Evolutionary conservation across 78 protist species (phyloP).

Genomic region (Dictyostelium brefeldianum): DNA sequence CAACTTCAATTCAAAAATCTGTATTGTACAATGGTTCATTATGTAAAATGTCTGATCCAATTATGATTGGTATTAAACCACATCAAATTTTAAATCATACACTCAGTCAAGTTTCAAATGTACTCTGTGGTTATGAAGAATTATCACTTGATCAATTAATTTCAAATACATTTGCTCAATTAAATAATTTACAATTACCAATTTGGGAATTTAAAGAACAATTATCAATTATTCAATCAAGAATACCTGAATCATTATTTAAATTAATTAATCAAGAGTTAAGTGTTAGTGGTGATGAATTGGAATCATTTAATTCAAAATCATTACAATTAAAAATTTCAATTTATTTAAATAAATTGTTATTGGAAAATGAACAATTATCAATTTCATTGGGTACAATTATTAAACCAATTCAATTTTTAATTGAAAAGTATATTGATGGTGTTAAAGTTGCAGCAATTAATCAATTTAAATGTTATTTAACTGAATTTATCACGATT

Average conservation of each 20-base stretch:
- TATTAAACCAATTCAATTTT: slow-evolving; percentile 31
- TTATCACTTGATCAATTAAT: neutral
- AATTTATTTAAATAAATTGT: slow-evolving; percentile 24
- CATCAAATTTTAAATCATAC: slow-evolving; percentile 76
- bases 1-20: slow-evolving; percentile 44
- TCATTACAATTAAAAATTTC: neutral
- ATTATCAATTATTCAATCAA: slow-evolving; percentile 71
- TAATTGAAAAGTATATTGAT: slow-evolving; percentile 34
- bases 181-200: slow-evolving; percentile 76
- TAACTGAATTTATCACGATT: slow-evolving; percentile 46
- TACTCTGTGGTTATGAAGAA: slow-evolving; percentile 76
- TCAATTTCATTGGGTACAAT: slow-evolving; percentile 2
- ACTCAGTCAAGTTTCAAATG: neutral
- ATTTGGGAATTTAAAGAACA: slow-evolving; percentile 77
- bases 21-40: slow-evolving; percentile 10
- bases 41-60: slow-evolving; percentile 48
- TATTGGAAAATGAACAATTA: slow-evolving; percentile 44
- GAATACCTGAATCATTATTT: slow-evolving; percentile 80
- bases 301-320: neutral
- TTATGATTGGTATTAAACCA: slow-evolving; percentile 71
- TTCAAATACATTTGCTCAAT: slow-evolving; percentile 34
- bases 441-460: slow-evolving; percentile 35
- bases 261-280: slow-evolving; percentile 53
- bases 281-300: neutral
- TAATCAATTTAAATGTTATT: neutral